These are phyloP conservation scores for Colletotrichum sp. DNA, from an alignment of 2,329 filamentous ascomycete species.

Conservation along the genomic window DNA sequence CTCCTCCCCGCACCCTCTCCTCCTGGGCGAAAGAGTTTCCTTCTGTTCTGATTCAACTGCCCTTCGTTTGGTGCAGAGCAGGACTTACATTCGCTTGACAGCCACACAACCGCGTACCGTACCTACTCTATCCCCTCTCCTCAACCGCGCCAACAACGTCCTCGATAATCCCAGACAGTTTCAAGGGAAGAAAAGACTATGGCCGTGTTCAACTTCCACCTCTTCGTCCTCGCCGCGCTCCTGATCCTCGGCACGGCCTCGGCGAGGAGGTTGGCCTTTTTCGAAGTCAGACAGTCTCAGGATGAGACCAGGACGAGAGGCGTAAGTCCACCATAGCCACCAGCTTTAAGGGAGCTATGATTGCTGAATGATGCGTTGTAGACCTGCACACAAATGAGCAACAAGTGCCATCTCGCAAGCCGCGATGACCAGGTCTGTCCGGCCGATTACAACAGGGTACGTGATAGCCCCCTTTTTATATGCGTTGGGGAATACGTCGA, in stretches of 20 bases:
- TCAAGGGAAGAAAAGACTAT: background rate
- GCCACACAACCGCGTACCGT: background rate
- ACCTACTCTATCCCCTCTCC: background rate
- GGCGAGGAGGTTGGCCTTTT: background rate
- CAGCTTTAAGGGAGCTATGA: too few relatives aligned
- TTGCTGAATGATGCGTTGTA: background rate
- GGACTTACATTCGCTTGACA: background rate
- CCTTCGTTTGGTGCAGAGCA: background rate
- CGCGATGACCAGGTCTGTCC: conserved; percentile 11
- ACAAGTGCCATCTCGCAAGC: conserved; percentile 9
- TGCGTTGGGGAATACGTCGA: background rate
- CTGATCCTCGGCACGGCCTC: background rate
- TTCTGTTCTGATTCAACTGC: background rate
- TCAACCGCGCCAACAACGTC: background rate
- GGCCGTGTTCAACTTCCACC: background rate
- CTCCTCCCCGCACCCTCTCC: background rate
- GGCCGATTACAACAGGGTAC: conserved; percentile 16
- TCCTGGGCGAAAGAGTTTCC: background rate
- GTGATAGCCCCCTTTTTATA: background rate
- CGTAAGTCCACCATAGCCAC: background rate
- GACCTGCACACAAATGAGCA: conserved; percentile 15
- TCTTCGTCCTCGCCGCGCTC: background rate
- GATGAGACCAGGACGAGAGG: conserved; percentile 9
- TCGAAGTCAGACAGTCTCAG: conserved; percentile 2
- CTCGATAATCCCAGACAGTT: background rate